Base-by-base conservation (phyloP, 2,329 filamentous ascomycete genomes). In the Aspergillus ochraceus region DNA sequence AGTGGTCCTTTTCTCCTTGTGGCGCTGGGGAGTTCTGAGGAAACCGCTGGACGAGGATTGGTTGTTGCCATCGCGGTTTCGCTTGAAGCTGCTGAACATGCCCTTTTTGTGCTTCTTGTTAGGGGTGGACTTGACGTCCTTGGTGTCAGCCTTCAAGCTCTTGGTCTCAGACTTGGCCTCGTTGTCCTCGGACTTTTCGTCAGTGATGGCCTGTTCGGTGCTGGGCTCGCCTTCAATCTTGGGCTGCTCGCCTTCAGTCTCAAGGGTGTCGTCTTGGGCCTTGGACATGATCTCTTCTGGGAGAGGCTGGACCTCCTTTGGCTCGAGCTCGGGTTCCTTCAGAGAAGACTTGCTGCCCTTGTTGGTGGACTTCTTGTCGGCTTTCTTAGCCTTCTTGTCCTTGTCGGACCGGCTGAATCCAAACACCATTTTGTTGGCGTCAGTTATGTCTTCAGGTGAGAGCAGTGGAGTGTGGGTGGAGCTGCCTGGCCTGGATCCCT, bases 71-170 rank as follows among this genome's bases (percentile, higher is more conserved):
- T 59, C 54, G 53, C 51, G 50, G 12, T 52, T 51, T 11, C 59
- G 61, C 45, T 49, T 59, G 51, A 63, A 59, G 36, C 52, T 58
- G 36, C 52, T 58, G 29, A 61, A 63, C 39, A 63, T 54, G 42
- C 61, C 45, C 20, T 57, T 59, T 17, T 59, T 63, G 24, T 55
- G 47, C 32, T 57, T 52, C 29, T 54, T 55, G 17, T 42, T 42
- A 6, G 36, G 36, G 17, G 36, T 42, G 36, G 36, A 42, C 49
- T 63, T 61, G 8, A 51, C 22, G 14, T 55, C 42, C n/a, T 62
- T 52, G 20, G 32, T 47, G 24, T 26, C 30, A 20, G 42, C 14
- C 26, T 29, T 55, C 47, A 42, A 9, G 2, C 39, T 42, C 39
- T 42, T 36, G 32, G 32, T 14, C 12, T 36, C 32, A 14, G 32